Evolutionary conservation across 83 land plant species (phyloP), one percentile per base, ranked within the genome.

Genomic region (Isoetes engelmannii): DNA sequence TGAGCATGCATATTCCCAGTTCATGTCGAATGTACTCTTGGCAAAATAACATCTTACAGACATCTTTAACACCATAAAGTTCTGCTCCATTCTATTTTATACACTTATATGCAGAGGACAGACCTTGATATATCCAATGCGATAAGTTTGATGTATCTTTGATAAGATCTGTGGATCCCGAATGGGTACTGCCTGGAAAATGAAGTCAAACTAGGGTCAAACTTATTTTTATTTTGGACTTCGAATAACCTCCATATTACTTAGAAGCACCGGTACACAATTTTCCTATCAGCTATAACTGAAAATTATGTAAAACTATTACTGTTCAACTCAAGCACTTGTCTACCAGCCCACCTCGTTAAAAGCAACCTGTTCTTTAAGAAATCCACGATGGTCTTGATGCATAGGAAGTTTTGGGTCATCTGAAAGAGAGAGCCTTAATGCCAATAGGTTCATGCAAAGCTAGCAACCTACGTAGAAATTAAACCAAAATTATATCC

Each of bases 71-170:
- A 4, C 20, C 67, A 64, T 64, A 44, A 10, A 64, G 17, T 8
- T 37, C 10, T 37, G 67, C 41, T 41, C 67, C 41, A 3, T 51
- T 10, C n/a, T 12, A 51, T 12, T 1, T 41, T 18, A 12, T 12
- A 59, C 62, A 59, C 18, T 59, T 18, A 54, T 51, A 65, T 15
- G 18, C 44, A 41, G 7, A 18, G 67, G 42, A 57, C 8, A 65
- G 65, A 89, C 98, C 89, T 93, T 93, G 43, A 93, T 65, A 78
- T 93, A 90, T 43, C 90, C 88, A 78, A 90, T 71, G 74, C 98
- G 81, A 69, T 90, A 93, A 18, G 98, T 84, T 77, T 90, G 98
- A 77, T 93, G 96, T 57, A 89, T 86, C 76, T 84, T 89, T 63
- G 92, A 88, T 54, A 93, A 79, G 4, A 93, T 82, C 4, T 61